Base-by-base conservation (phyloP, 768 basidiomycete genomes). In the Dioszegia aurantiaca region DNA sequence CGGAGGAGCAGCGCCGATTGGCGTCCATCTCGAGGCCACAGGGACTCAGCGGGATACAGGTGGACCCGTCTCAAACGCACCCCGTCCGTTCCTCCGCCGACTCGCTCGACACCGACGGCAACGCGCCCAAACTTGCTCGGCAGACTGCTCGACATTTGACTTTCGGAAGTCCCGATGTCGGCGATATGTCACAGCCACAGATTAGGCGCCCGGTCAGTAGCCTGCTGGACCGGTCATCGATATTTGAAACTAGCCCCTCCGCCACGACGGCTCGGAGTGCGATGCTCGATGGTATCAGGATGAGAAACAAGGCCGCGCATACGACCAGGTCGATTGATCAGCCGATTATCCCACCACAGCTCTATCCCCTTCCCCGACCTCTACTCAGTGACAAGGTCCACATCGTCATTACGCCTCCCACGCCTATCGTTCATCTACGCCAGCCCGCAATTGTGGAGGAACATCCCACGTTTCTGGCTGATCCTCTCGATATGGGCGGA, bases 341-440 rank as follows among this genome's bases (percentile, higher is more conserved):
- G 16, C 40, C 40, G 5, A 41, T 21, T 41, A 14, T 41, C 16
- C 40, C 40, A 10, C 40, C 40, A 14, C 24, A 23, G 27, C 28
- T 30, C 27, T 28, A 14, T 4, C 46, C 46, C 27, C 6, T n/a
- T 3, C 12, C 19, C 16, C 46, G 19, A 28, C 46, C 46, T 24
- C 6, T n/a, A 2, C 12, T 14, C 16, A 24, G 19, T 24, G 33
- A 33, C 8, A 33, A 33, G 33, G 26, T 30, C 26, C 46, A 31
- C 6, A 47, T 47, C 46, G 26, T 17, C 27, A 11, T 47, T 28
- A 47, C 28, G 16, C 46, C 46, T 24, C 46, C 46, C 17, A 47
- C 46, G 5, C 46, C 46, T 10, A 31, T 47, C 26, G 26, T 47
- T 28, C 24, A 5, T 28, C 27, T 47, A 14, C 24, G 46, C 4